Base-by-base conservation (phyloP, 2,329 filamentous ascomycete species). In the Ilyonectria sp. region DNA sequence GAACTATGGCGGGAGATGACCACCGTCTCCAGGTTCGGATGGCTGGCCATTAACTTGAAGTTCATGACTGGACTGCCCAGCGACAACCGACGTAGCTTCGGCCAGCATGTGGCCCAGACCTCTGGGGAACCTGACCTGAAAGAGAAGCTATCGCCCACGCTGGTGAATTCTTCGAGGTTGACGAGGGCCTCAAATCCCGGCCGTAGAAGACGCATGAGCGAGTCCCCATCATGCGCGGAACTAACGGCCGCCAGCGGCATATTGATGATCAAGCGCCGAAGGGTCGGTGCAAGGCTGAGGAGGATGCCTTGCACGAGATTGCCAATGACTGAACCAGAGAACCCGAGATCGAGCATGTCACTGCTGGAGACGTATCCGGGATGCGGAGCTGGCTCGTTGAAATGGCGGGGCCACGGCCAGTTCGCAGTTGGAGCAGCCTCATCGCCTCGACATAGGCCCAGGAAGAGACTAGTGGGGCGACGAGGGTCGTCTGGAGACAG, bases 81-180 rank as follows among this genome's bases (percentile, higher is more conserved):
- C 17, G 52, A 61, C 17, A 61, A 19, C 2, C 52, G 47, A 49
- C 63, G 58, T 15, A 57, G 35, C 13, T 61, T 53, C 23, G 63
- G 63, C 57, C 57, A 60, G 44, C 57, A 52, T 5, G 52, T 37
- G n/a, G 46, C 63, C 53, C 46, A 65, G 37, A 65, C 57, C 21
- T 61, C 37, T 8, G 31, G 52, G 26, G 29, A 15, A 44, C 31
- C 10, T 23, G 29, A 19, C 44, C 19, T 60, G 31, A 61, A 55
- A 35, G 43, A 53, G 63, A 61, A 61, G 26, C 46, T 57, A 15
- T 65, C 57, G 10, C 52, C 44, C 23, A 57, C n/a, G 9, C 57
- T 44, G 40, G 56, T 59, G 40, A 65, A 65, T 53, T 65, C 57
- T 52, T 65, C 57, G 33, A 65, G 63, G 49, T 61, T 40, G 35